These are phyloP conservation scores for Naganishia vishniacii DNA, from an alignment of 768 basidiomycete species.

Conservation along the genomic window DNA sequence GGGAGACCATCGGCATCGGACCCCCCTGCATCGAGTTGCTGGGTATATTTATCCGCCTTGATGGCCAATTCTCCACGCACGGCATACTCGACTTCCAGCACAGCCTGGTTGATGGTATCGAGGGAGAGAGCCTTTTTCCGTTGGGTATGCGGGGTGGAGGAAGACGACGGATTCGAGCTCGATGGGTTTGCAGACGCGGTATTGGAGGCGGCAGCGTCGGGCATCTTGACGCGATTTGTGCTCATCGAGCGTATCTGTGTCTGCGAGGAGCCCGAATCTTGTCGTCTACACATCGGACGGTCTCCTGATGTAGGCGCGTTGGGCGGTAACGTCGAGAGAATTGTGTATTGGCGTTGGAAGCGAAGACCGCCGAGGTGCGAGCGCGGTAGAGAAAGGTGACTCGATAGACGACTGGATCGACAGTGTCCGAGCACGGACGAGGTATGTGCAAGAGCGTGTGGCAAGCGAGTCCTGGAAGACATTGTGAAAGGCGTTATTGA, in stretches of 20 bases:
- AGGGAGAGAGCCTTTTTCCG: conserved; percentile 53
- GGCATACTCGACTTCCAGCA: conserved; percentile 87
- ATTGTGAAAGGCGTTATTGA: neutral
- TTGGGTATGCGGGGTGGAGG: neutral
- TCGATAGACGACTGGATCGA: conserved; percentile 1
- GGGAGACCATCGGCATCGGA: conserved; percentile 55
- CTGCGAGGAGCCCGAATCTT: conserved; percentile 12
- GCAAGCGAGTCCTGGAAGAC: neutral
- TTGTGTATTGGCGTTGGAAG: neutral
- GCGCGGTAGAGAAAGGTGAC: no score
- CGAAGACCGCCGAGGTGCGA: no score
- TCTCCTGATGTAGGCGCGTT: neutral
- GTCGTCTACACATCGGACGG: neutral
- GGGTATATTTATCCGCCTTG: conserved; percentile 77
- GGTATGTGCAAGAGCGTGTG: conserved; percentile 6
- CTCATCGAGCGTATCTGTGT: conserved; percentile 15
- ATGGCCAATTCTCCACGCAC: conserved; percentile 96
- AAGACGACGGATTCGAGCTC: conserved; percentile 4
- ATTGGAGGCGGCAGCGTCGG: conserved; percentile 7
- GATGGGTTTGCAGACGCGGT: conserved; percentile 10
- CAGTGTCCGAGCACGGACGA: conserved; percentile 4
- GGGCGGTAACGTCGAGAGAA: neutral
- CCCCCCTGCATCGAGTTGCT: conserved; percentile 56
- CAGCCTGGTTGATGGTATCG: conserved; percentile 71
- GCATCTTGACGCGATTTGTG: conserved; percentile 10